Conservation (phyloP, 2,329 filamentous ascomycete species). For the Exophiala oligosperma region DNA sequence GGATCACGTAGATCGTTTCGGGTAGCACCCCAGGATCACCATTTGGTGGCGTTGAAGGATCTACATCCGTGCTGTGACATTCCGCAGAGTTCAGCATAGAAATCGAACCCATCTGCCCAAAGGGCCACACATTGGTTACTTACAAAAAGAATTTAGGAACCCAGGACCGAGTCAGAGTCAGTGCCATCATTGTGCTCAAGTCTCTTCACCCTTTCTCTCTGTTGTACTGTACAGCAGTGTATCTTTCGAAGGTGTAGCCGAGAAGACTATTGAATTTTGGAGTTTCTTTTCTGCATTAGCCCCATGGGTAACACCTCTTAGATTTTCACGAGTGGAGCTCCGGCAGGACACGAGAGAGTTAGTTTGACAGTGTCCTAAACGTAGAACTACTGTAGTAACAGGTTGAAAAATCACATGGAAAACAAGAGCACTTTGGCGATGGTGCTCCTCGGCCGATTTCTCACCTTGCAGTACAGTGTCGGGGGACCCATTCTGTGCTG, state of each 20-base stretch:
- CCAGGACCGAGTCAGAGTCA: too few relatives aligned
- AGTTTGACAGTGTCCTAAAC: background rate
- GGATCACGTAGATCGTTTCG: background rate
- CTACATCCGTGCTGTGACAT: background rate
- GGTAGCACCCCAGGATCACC: background rate
- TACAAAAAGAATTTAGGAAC: too few relatives aligned
- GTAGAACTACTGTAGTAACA: background rate
- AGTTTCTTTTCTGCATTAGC: too few relatives aligned
- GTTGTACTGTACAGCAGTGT: too few relatives aligned
- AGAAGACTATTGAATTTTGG: too few relatives aligned
- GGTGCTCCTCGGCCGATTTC: background rate
- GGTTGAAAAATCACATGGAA: background rate
- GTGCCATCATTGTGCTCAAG: too few relatives aligned
- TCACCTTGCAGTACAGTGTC: background rate
- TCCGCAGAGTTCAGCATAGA: slow-evolving; percentile 1
- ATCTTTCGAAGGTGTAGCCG: too few relatives aligned
- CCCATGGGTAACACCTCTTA: too few relatives aligned
- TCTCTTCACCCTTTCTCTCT: too few relatives aligned
- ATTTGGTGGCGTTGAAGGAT: background rate
- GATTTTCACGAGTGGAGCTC: background rate
- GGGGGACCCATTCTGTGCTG: background rate
- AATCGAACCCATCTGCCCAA: background rate
- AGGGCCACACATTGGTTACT: too few relatives aligned
- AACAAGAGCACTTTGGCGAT: background rate
- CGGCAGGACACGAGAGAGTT: background rate